Percentiles rank a stretch among this genome's conserved stretches.
Conservation (phyloP, 2,329 filamentous ascomycete genomes). For the Penicillium sp. region DNA sequence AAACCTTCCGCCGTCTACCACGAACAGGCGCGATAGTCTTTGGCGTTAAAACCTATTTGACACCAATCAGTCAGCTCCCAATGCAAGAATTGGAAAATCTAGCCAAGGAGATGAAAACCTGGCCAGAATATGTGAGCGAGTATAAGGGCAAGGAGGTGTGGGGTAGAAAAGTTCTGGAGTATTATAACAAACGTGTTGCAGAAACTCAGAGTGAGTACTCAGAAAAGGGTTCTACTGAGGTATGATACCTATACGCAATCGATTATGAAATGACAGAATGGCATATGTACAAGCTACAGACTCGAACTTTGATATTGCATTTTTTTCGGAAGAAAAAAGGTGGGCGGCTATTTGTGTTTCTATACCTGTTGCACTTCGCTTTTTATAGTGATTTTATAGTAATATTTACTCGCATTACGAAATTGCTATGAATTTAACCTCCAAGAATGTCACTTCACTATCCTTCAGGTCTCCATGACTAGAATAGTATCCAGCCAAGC, state of each 20-base stretch:
- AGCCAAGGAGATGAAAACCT: constrained; percentile 45
- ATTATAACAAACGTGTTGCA: constrained; percentile 29
- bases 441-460: too few species aligned
- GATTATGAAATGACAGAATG: not conserved
- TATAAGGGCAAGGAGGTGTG: constrained; percentile 49
- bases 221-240: constrained; percentile 7
- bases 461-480: too few species aligned
- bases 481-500: too few species aligned
- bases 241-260: not conserved
- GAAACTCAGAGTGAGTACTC: constrained; percentile 7
- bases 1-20: constrained; percentile 51
- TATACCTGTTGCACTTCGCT: not conserved
- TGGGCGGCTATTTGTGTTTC: not conserved
- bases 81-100: constrained; percentile 44
- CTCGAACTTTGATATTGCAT: constrained; percentile 2
- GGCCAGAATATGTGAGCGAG: constrained; percentile 45
- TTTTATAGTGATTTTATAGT: too few species aligned
- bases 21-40: constrained; percentile 49
- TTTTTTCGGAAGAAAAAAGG: constrained; percentile 1
- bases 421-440: too few species aligned
- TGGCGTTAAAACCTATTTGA: constrained; percentile 50
- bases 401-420: not conserved
- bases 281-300: not conserved
- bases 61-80: constrained; percentile 41
- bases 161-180: constrained; percentile 42